Conservation (phyloP, 768 basidiomycete genomes). For the Paxillus ammoniavirescens region DNA sequence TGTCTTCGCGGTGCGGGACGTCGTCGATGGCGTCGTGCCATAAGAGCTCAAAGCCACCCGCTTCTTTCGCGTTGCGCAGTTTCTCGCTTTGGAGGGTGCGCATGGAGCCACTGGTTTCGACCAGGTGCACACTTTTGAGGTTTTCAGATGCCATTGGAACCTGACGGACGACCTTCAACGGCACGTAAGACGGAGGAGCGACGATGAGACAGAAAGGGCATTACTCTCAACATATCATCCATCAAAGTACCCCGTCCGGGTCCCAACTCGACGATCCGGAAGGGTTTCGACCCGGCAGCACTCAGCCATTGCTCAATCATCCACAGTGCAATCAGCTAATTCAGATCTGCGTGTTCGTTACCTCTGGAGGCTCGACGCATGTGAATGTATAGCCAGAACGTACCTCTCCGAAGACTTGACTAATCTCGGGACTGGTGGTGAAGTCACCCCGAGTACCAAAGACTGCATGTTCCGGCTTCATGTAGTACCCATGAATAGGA, state of each 20-base stretch:
- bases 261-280: slow-evolving; percentile 87
- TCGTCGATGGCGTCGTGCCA: slow-evolving; percentile 81
- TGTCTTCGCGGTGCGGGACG: slow-evolving; percentile 45
- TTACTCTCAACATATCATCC: slow-evolving; percentile 82
- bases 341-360: slow-evolving; percentile 37
- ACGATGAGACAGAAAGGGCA: slow-evolving; percentile 1
- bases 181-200: neutral
- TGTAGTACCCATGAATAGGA: slow-evolving; percentile 92
- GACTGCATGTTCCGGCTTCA: slow-evolving; percentile 66
- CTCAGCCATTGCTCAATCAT: slow-evolving; percentile 71
- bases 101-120: slow-evolving; percentile 78
- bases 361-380: slow-evolving; percentile 15
- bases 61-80: slow-evolving; percentile 35
- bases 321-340: slow-evolving; percentile 87
- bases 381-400: slow-evolving; percentile 19
- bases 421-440: slow-evolving; percentile 95
- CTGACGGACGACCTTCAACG: slow-evolving; percentile 48
- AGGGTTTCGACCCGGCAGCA: slow-evolving; percentile 43
- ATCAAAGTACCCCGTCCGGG: slow-evolving; percentile 93
- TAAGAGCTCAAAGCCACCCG: slow-evolving; percentile 39
- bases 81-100: slow-evolving; percentile 57
- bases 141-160: slow-evolving; percentile 36
- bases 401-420: slow-evolving; percentile 96
- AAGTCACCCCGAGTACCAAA: slow-evolving; percentile 92
- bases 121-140: slow-evolving; percentile 61